These are phyloP conservation scores for Termitomyces sp. DNA, from an alignment of 768 basidiomycete species.

Conservation along the genomic window DNA sequence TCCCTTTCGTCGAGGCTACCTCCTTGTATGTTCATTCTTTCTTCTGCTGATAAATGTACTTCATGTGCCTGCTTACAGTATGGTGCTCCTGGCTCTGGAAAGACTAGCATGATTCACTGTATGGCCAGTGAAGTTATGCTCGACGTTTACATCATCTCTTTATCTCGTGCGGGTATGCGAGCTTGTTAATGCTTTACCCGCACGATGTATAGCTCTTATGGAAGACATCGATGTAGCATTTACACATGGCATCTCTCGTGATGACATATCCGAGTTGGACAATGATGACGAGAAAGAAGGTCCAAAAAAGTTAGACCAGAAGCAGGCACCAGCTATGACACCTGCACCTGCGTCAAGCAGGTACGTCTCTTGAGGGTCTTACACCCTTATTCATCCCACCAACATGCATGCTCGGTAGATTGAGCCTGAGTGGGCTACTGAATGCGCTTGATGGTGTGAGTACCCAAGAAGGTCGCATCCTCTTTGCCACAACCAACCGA, in stretches of 20 bases:
- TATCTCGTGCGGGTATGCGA: conserved; percentile 46
- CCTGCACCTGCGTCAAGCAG: conserved; percentile 13
- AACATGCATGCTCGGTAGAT: conserved; percentile 15
- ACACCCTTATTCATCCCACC: not conserved
- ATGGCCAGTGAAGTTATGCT: conserved; percentile 65
- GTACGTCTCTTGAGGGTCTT: not conserved
- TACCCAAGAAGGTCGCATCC: conserved; percentile 62
- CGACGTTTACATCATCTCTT: conserved; percentile 60
- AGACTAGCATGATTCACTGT: conserved; percentile 63
- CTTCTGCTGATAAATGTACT: not conserved
- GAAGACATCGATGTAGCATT: conserved; percentile 73
- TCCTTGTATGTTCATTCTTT: conserved; percentile 27
- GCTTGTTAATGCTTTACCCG: conserved; percentile 48
- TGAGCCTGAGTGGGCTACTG: conserved; percentile 62
- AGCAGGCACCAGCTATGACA: not conserved
- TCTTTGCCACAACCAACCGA: conserved; percentile 71
- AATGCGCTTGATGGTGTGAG: conserved; percentile 66
- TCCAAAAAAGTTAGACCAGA: not conserved
- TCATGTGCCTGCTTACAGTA: conserved; percentile 27
- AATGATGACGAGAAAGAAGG: not conserved
- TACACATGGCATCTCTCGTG: conserved; percentile 24
- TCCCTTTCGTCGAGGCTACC: conserved; percentile 63
- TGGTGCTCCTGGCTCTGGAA: conserved; percentile 67
- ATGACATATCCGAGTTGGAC: not conserved
- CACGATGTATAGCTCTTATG: conserved; percentile 57